Evolutionary conservation across 2,329 filamentous ascomycete species (phyloP), one percentile per base, ranked within the genome.

Genomic region (Aspergillus awamori): DNA sequence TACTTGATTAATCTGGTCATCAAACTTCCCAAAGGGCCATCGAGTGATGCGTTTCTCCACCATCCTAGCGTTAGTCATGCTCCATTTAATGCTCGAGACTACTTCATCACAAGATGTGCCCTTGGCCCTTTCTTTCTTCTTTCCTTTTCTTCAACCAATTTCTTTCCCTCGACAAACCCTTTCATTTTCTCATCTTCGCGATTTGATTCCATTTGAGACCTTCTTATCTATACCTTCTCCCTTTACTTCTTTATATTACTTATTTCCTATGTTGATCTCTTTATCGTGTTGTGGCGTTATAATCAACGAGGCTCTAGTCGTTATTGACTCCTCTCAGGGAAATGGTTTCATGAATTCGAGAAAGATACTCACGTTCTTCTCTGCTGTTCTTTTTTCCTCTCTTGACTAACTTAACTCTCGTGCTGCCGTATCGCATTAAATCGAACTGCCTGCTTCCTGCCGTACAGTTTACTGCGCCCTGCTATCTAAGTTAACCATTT

Each of bases 1-100:
- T 72, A 70, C 41, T 63, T 62, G 63, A 48, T 63, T 67, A 64
- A 66, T 66, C 24, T 28, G 41, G 39, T 56, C 39, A 59, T 55
- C 38, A 13, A 56, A 65, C 49, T 54, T 56, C 20, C 36, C 43
- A 48, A 61, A 38, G 63, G 61, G 48, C 53, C 38, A 55, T 30
- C 20, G 47, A 22, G 53, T 63, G 43, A 58, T 54, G 53, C 61
- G 61, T 49, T 55, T 53, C 41, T 45, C 41, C 55, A 57, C 38
- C 54, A 36, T 13, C 59, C 55, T 61, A 61, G 62, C 62, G 57
- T 64, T 64, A 63, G 55, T 58, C 57, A 58, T 65, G 60, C 61
- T 57, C 52, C 47, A 45, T 57, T 48, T 62, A 60, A 63, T 59
- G 59, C 51, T 53, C 53, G 57, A 53, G 57, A 53, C 33, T 53